Evolutionary conservation across 768 basidiomycete genomes (phyloP).

Genomic region (Psilocybe azurescens): DNA sequence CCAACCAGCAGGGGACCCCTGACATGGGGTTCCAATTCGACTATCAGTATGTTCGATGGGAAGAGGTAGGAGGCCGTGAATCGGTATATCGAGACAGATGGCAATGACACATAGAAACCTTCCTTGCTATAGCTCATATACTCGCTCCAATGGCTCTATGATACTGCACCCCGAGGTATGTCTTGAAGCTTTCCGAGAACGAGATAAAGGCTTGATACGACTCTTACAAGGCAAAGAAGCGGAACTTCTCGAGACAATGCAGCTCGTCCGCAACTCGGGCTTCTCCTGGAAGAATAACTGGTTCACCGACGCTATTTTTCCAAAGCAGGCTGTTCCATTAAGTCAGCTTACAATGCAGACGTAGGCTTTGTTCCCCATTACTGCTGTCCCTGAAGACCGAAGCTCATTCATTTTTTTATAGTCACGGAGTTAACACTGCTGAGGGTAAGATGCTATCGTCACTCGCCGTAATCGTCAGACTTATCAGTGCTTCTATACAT

Average conservation of each 20-base stretch:
- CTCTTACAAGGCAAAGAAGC: constrained; percentile 35
- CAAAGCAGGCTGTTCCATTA: constrained; percentile 32
- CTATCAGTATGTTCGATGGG: constrained; percentile 49
- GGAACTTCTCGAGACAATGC: constrained; percentile 45
- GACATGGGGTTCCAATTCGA: constrained; percentile 46
- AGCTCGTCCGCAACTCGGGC: constrained; percentile 41
- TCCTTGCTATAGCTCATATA: constrained; percentile 34
- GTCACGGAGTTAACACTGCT: constrained; percentile 47
- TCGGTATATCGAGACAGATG: no score
- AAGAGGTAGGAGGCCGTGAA: constrained; percentile 33
- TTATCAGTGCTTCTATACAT: not conserved
- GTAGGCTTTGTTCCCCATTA: constrained; percentile 23
- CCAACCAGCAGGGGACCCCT: constrained; percentile 37
- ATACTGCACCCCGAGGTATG: constrained; percentile 42
- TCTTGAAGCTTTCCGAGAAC: not conserved
- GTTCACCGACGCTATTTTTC: constrained; percentile 43
- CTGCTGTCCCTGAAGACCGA: not conserved
- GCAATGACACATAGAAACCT: no score
- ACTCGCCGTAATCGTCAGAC: not conserved
- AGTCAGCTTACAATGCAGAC: constrained; percentile 36
- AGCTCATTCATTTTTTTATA: constrained; percentile 14
- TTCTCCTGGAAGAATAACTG: constrained; percentile 48
- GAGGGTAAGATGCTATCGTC: constrained; percentile 29
- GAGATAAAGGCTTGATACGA: not conserved
- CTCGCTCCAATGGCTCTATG: constrained; percentile 44